Base-by-base conservation (phyloP, 2,329 filamentous ascomycete genomes). In the Verticillium klebahnii region DNA sequence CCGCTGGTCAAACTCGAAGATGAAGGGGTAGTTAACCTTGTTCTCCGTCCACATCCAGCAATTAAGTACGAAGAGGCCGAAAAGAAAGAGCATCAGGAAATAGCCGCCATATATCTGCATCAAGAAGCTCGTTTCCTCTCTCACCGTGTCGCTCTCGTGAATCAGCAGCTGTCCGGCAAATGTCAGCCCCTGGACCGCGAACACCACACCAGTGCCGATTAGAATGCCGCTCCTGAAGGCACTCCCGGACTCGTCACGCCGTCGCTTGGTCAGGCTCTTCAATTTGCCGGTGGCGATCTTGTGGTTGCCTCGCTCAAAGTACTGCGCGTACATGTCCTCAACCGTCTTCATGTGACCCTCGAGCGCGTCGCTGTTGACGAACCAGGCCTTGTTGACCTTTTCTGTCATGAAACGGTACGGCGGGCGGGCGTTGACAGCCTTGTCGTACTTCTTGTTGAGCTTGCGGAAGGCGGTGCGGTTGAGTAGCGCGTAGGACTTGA, bases 401-500 rank as follows among this genome's bases (percentile, higher is more conserved):
- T 97, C 93, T 36, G 89, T 89, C 85, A 97, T 91, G 74, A 94
- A 98, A 32, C 89, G 85, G 71, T 90, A 84, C 0, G 89, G 84
- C 0, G 92, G 92, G 12, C 89, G 85, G 50, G 92, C 89, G 68
- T 93, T 86, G 61, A 93, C 87, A 2, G 90, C 87, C 77, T 98
- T 99, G 81, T 98, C 93, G 73, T 96, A 98, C 76, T 99, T 99
- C 75, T 99, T 99, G 77, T 96, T 97, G 72, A 99, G 92, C 75
- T 99, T 99, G 36, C 93, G 89, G 71, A 98, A 98, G 0, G 93
- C 95, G 0, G 92, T 97, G 57, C 92, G 86, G 73, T 99, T 99
- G 15, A 97, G 81, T 25, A 96, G 78, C 1, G 93, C 89, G 69
- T 96, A 99, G 0, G 92, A 91, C 77, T 97, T 98, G 63, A 99